These are phyloP conservation scores for Diaporthe citriasiana DNA, from an alignment of 2,329 filamentous ascomycete species.

Conservation along the genomic window DNA sequence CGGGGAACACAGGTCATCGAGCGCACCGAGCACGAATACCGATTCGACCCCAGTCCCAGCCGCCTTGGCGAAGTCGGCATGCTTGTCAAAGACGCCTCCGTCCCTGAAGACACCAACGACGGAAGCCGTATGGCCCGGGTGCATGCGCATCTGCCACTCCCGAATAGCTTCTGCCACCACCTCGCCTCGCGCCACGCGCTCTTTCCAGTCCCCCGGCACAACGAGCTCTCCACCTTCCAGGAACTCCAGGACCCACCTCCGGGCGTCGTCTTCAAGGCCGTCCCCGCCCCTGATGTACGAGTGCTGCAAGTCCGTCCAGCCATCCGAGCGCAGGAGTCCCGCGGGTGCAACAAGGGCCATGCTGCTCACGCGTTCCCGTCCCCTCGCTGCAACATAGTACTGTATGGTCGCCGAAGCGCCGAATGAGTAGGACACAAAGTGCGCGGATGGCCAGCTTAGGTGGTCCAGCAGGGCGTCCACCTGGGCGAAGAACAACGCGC, in stretches of 20 bases:
- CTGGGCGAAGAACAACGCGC: constrained; percentile 58
- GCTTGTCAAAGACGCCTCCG: constrained; percentile 56
- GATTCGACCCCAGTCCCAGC: constrained; percentile 4
- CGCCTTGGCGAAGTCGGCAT: constrained; percentile 46
- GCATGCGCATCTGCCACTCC: constrained; percentile 63
- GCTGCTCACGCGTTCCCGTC: constrained; percentile 50
- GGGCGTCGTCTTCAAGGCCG: constrained; percentile 50
- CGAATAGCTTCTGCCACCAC: constrained; percentile 62
- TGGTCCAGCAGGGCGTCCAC: constrained; percentile 56
- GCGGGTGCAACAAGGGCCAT: constrained; percentile 62
- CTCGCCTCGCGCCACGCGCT: constrained; percentile 56
- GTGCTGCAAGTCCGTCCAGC: constrained; percentile 49
- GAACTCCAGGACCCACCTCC: constrained; percentile 54
- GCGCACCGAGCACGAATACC: constrained; percentile 29
- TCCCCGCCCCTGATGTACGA: constrained; percentile 43
- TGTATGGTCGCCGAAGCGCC: constrained; percentile 57
- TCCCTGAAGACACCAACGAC: constrained; percentile 63
- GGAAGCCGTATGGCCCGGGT: constrained; percentile 60
- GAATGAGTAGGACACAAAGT: constrained; percentile 66
- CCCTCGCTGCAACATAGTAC: constrained; percentile 56
- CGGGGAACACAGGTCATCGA: constrained; percentile 29
- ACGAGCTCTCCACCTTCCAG: constrained; percentile 60
- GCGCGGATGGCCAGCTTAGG: constrained; percentile 58
- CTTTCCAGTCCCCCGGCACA: constrained; percentile 60
- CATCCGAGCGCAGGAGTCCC: constrained; percentile 53